Evolutionary conservation across 1,139 yeast genomes (phyloP), one percentile per base, ranked within the genome.

Genomic region (Diutina pseudorugosa): DNA sequence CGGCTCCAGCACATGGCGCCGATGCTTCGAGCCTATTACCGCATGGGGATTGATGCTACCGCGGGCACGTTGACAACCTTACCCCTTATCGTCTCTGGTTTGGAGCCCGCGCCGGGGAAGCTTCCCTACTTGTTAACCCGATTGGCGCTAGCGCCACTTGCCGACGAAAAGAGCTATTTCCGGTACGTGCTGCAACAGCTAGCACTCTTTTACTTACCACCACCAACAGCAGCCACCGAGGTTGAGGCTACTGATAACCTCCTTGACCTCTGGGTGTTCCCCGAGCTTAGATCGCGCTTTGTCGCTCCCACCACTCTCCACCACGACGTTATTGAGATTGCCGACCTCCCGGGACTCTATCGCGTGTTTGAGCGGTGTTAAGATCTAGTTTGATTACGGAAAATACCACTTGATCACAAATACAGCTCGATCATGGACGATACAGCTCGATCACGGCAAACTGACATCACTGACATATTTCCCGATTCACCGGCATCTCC

Each of bases 341-440:
- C 98, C 0, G 91, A 85, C 62, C 69, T 94, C 45, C 98, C 98
- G 0, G 96, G 96, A 0, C 69, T 94, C 53, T 94, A 94, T 66
- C 80, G 76, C 60, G 95, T 94, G 4, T 93, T 93, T 71, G 99
- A 93, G 68, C 74, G 98, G 62, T 93, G 98, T 63, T 90, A 51
- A 21, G n/a, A n/a, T n/a, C n/a, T n/a, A n/a, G n/a, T n/a, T n/a
- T n/a, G n/a, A n/a, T n/a, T n/a, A n/a, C n/a, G n/a, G n/a, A n/a
- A n/a, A n/a, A n/a, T n/a, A n/a, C n/a, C n/a, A n/a, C n/a, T n/a
- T n/a, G n/a, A n/a, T n/a, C n/a, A n/a, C n/a, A n/a, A n/a, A n/a
- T n/a, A n/a, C n/a, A n/a, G n/a, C n/a, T n/a, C n/a, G n/a, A n/a
- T n/a, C n/a, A n/a, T n/a, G n/a, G n/a, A n/a, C n/a, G n/a, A n/a